Base-by-base conservation (phyloP, 441 rosid species). In the Flueggea neowawraea region DNA sequence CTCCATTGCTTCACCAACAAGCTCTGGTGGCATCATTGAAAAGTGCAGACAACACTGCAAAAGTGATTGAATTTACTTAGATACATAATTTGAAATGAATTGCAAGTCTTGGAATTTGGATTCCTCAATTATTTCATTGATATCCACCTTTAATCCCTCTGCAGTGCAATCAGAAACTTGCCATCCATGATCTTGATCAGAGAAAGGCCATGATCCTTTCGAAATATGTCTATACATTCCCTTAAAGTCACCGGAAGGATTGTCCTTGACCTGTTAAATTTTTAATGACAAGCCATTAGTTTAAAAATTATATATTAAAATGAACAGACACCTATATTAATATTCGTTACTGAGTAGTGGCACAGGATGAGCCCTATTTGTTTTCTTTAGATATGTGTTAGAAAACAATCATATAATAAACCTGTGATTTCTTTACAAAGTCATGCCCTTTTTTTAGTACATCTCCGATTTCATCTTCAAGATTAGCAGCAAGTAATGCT, bases 371-470 rank as follows among this genome's bases (percentile, higher is more conserved):
- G 10, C 5, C 5, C 10, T 41, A 41, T 41, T 41, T 41, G 5
- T 41, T 41, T 41, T 41, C 10, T 5, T n/a, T n/a, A n/a, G n/a
- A n/a, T n/a, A n/a, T n/a, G n/a, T n/a, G n/a, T n/a, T n/a, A n/a
- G n/a, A n/a, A n/a, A n/a, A 33, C 39, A 33, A 33, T 33, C 39
- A 33, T 5, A 36, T 28, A 16, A 53, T 48, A 75, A 58, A 79
- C 81, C 82, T 83, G 85, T 50, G 88, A 72, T 15, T 72, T 51
- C 78, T 80, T 80, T 16, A 83, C 54, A 73, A 66, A 83, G 33
- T 74, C 68, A 54, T 83, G 85, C 28, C 80, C 88, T 69, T 66
- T 81, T 55, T 59, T 66, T 2, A 83, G 75, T 13, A 60, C 59
- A 12, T 70, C 68, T 52, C 61, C 76, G 16, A 78, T 52, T 63